These are phyloP conservation scores for Tremellales sp. DNA, from an alignment of 1,284 basidiomycete species.

Conservation along the genomic window DNA sequence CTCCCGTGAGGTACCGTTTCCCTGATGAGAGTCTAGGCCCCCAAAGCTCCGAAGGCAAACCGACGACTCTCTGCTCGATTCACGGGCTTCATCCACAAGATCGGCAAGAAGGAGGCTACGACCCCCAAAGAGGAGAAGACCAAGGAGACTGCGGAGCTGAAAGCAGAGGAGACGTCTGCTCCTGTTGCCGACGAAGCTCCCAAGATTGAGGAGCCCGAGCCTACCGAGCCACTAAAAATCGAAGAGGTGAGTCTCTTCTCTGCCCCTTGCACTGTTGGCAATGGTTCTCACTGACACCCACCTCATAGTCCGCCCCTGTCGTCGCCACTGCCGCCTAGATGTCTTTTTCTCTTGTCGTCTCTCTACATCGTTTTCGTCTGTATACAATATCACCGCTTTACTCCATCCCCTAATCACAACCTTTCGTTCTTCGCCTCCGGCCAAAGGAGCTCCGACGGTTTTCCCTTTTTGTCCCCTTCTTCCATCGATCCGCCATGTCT, in stretches of 20 bases:
- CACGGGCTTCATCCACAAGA: slow-evolving; percentile 32
- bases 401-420: no score
- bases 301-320: slow-evolving; percentile 20
- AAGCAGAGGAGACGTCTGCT: slow-evolving; percentile 12
- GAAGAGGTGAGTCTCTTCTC: slow-evolving; percentile 34
- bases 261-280: not conserved
- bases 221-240: slow-evolving; percentile 41
- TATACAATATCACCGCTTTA: no score
- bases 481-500: no score
- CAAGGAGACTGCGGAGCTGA: slow-evolving; percentile 18
- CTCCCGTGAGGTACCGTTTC: no score
- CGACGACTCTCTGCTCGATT: slow-evolving; percentile 45
- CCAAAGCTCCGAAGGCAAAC: slow-evolving; percentile 35
- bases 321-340: slow-evolving; percentile 37
- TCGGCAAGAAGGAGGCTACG: slow-evolving; percentile 33
- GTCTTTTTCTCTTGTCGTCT: no score
- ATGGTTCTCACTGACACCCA: slow-evolving; percentile 6
- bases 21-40: slow-evolving; percentile 19
- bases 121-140: slow-evolving; percentile 27
- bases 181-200: slow-evolving; percentile 36
- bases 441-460: no score
- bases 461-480: no score
- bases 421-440: no score
- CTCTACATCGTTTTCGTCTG: no score
- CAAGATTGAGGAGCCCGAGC: slow-evolving; percentile 36